Percentiles rank a stretch among this genome's conserved stretches.
phyloP scores from a whole-genome alignment of 352 stramenopile species.

The Phytophthora ramorum region DNA sequence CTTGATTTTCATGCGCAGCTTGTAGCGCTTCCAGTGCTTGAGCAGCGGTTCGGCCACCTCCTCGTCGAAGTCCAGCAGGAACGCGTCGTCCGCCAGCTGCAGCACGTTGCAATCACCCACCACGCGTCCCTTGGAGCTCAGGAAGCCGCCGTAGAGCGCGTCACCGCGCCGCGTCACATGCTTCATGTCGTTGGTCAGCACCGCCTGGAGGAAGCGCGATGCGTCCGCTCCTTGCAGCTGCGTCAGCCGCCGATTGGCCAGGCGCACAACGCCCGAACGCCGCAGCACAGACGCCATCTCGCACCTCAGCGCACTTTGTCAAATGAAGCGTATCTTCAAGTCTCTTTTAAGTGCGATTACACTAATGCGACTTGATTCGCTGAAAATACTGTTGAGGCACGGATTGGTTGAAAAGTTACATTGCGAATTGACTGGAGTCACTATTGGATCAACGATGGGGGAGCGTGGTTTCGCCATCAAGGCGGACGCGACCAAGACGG shows the following conservation, averaged over 20 bases:
- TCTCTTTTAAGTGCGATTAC: constrained; percentile 4
- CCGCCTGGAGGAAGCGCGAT: constrained; percentile 77
- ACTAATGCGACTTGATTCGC: background rate
- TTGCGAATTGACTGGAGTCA: background rate
- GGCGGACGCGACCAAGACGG: constrained; percentile 85
- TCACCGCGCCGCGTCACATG: constrained; percentile 52
- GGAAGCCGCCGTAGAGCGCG: constrained; percentile 79
- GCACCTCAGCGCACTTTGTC: constrained; percentile 14
- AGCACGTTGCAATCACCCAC: constrained; percentile 83
- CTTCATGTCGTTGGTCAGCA: constrained; percentile 90
- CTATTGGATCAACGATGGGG: constrained; percentile 44
- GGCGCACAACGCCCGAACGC: constrained; percentile 48
- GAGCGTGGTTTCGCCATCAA: constrained; percentile 91
- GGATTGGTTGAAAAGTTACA: background rate
- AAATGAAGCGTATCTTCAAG: constrained; percentile 19
- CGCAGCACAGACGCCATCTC: constrained; percentile 39
- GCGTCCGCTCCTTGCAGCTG: constrained; percentile 78
- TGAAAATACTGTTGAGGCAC: background rate
- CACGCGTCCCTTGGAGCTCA: constrained; percentile 81
- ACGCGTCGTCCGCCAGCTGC: constrained; percentile 70
- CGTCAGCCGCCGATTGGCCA: constrained; percentile 65
- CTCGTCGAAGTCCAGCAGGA: constrained; percentile 79
- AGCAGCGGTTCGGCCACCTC: constrained; percentile 57
- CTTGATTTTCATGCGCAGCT: constrained; percentile 84
- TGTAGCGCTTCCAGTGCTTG: constrained; percentile 92